phyloP scores from a whole-genome alignment of 2,329 filamentous ascomycete genomes.

The Incumbomyces delicatus region DNA sequence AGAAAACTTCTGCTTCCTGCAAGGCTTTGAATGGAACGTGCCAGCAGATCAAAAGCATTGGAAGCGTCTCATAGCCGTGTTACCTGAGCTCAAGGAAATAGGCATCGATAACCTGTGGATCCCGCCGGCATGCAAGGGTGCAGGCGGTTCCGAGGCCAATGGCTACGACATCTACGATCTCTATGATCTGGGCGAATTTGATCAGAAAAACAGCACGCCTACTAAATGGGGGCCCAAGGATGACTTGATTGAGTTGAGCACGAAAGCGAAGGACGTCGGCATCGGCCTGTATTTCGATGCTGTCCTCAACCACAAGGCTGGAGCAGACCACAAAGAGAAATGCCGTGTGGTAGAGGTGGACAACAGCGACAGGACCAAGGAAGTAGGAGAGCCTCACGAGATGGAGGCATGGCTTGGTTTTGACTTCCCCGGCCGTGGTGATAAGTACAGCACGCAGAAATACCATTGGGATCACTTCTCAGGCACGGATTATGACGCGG shows the following conservation, averaged over 20 bases:
- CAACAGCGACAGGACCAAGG: slow-evolving; percentile 43
- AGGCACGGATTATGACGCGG: slow-evolving; percentile 51
- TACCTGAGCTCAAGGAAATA: slow-evolving; percentile 43
- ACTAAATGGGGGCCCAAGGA: slow-evolving; percentile 57
- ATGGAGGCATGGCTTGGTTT: slow-evolving; percentile 57
- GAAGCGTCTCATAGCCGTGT: slow-evolving; percentile 39
- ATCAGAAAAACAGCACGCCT: slow-evolving; percentile 45
- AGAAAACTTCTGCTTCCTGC: slow-evolving; percentile 40
- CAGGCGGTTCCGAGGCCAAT: slow-evolving; percentile 45
- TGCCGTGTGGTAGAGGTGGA: slow-evolving; percentile 53
- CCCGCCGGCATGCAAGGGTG: slow-evolving; percentile 53
- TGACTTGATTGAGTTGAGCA: slow-evolving; percentile 29
- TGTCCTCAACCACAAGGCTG: slow-evolving; percentile 57
- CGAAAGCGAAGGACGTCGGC: slow-evolving; percentile 19
- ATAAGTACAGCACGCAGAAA: slow-evolving; percentile 46
- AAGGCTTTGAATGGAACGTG: slow-evolving; percentile 58
- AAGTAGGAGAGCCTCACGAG: slow-evolving; percentile 46
- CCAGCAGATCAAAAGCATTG: slow-evolving; percentile 49
- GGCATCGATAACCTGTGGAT: slow-evolving; percentile 51
- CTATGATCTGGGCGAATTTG: slow-evolving; percentile 55
- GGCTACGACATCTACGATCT: slow-evolving; percentile 57
- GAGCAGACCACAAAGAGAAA: slow-evolving; percentile 51
- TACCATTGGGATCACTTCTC: slow-evolving; percentile 55
- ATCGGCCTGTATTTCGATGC: slow-evolving; percentile 51
- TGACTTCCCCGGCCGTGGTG: slow-evolving; percentile 48